phyloP scores from a whole-genome alignment of 2,329 filamentous ascomycete genomes.

The Aspergillus texensis region DNA sequence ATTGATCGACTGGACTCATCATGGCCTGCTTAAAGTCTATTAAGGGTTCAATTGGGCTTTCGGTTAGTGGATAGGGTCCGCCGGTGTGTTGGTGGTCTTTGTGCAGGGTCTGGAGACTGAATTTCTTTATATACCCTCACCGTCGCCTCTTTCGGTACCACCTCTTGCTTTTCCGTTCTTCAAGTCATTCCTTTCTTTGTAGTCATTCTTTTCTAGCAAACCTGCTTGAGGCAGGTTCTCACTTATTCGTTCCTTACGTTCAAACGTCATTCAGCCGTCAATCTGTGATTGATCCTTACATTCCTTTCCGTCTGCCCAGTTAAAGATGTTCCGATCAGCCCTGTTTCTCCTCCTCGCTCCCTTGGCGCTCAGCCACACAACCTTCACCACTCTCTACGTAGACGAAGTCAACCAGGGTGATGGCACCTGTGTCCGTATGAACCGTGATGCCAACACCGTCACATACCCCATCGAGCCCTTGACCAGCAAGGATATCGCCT shows the following conservation, averaged over 20 bases:
- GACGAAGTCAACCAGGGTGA: conserved; percentile 68
- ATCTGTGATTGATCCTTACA: conserved; percentile 1
- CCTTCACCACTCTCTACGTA: conserved; percentile 66
- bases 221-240: neutral
- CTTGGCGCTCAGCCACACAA: conserved; percentile 52
- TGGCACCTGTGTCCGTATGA: conserved; percentile 72
- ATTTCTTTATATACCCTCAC: neutral
- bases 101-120: neutral
- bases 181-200: neutral
- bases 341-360: conserved; percentile 7
- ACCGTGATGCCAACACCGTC: conserved; percentile 53
- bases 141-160: neutral
- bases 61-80: neutral
- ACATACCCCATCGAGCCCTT: conserved; percentile 63
- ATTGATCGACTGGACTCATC: neutral
- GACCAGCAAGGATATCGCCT: conserved; percentile 66
- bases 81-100: too few relatives aligned
- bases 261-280: neutral
- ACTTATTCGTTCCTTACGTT: neutral
- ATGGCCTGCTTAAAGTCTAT: neutral
- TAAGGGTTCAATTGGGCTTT: neutral
- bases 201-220: neutral
- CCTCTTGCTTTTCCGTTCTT: neutral
- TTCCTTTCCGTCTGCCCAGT: neutral
- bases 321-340: neutral